Base-by-base conservation (phyloP, 2,329 filamentous ascomycete species). In the Dothideomycetidae sp. region DNA sequence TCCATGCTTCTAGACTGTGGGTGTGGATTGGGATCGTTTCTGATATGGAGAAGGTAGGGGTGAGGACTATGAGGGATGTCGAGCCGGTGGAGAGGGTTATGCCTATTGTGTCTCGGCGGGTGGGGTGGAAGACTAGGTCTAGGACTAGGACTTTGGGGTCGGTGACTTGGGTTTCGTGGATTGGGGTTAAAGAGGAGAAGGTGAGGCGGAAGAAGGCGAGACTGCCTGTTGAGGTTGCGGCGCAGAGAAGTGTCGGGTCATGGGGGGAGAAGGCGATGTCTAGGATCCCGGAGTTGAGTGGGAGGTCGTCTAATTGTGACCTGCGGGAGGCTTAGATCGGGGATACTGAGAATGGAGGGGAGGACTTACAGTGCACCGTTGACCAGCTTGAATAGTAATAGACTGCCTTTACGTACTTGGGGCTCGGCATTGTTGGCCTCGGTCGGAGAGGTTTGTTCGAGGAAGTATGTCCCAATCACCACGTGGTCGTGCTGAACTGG, bases 391-490 rank as follows among this genome's bases (percentile, higher is more conserved):
- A 80, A 81, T 2, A 88, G 61, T 12, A 84, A 56, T 19, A 93
- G 58, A 53, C 78, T 85, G 2, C 84, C 83, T 43, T 76, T 80
- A 29, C 83, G 75, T 39, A 45, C 50, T 39, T 49, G 52, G 5
- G 44, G 33, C 17, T 29, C 39, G 17, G 32, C 15, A 7, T 26
- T 26, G 7, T 26, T 34, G 30, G 31, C 14, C 17, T 43, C 31
- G 13, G 37, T 54, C 31, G 42, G 36, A 26, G 42, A 36, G 19
- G 51, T 52, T 29, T 67, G 67, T 44, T 84, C 64, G 17, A 93
- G 67, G 44, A 79, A 73, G 57, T 94, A 94, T 1, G 86, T 93
- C 28, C 86, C 88, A 33, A 93, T 70, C 0, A 92, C 65, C 46
- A 93, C 77, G 50, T 78, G 73, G 0, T 74, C 60, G 0, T 73